Conservation (phyloP, 2,329 filamentous ascomycete genomes). For the Rhynchosporium secalis region DNA sequence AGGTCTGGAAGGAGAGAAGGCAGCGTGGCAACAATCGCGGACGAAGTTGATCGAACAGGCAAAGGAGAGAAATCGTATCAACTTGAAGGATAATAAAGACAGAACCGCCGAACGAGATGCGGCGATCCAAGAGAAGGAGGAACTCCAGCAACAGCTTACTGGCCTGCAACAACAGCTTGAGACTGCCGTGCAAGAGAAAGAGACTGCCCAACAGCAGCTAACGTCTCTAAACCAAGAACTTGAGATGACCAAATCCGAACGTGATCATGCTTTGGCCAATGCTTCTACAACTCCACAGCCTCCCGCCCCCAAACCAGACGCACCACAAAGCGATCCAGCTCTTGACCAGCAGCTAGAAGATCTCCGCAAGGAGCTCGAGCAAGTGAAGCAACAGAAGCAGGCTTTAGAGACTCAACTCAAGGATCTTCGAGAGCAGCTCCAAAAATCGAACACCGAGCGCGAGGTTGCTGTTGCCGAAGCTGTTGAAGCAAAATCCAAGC, state of each 20-base stretch:
- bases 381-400: constrained; percentile 66
- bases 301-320: constrained; percentile 47
- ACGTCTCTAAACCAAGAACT: constrained; percentile 42
- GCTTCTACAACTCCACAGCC: constrained; percentile 29
- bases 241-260: constrained; percentile 44
- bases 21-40: constrained; percentile 53
- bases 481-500: constrained; percentile 47
- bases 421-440: constrained; percentile 57
- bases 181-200: constrained; percentile 43
- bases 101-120: constrained; percentile 46
- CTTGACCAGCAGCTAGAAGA: constrained; percentile 52
- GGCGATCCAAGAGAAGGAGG: constrained; percentile 46
- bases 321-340: constrained; percentile 52
- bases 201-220: constrained; percentile 41
- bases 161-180: constrained; percentile 51
- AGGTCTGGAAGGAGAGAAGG: constrained; percentile 55
- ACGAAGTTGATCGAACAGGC: constrained; percentile 61
- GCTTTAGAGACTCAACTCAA: constrained; percentile 64
- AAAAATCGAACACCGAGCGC: constrained; percentile 61
- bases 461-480: constrained; percentile 48
- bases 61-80: constrained; percentile 58
- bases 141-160: constrained; percentile 38
- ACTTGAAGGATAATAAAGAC: constrained; percentile 56
- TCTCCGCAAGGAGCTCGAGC: constrained; percentile 62
- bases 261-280: constrained; percentile 46